These are phyloP conservation scores for Rhodotorula mucilaginosa DNA, from an alignment of 1,284 basidiomycete genomes.

Conservation along the genomic window DNA sequence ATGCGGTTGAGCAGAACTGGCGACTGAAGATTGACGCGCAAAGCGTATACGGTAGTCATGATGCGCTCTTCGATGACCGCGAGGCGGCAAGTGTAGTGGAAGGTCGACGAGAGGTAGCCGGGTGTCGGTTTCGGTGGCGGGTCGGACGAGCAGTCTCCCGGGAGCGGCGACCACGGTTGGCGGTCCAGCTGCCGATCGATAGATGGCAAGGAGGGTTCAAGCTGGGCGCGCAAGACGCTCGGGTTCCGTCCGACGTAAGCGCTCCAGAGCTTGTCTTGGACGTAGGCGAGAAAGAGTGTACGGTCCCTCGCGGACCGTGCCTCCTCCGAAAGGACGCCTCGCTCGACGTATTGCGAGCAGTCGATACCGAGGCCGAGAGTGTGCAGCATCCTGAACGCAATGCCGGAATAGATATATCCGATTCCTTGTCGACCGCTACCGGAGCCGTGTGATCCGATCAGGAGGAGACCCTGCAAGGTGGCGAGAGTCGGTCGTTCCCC, in stretches of 20 bases:
- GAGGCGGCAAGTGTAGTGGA: conserved; percentile 13
- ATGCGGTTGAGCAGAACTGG: neutral
- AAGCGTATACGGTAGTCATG: conserved; percentile 7
- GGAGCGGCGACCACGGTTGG: conserved; percentile 13
- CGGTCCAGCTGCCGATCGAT: conserved; percentile 38
- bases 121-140: neutral
- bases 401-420: conserved; percentile 13
- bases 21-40: conserved; percentile 1
- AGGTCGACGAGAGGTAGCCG: conserved; percentile 6
- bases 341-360: conserved; percentile 42
- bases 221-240: conserved; percentile 28
- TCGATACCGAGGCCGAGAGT: conserved; percentile 44
- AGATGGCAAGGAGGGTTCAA: conserved; percentile 39
- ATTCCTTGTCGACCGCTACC: conserved; percentile 12
- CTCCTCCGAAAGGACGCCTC: conserved; percentile 43
- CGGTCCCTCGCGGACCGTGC: conserved; percentile 41
- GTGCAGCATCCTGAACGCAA: neutral
- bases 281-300: conserved; percentile 24
- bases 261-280: conserved; percentile 37
- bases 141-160: neutral
- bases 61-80: conserved; percentile 16
- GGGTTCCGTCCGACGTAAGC: conserved; percentile 42
- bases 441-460: conserved; percentile 44
- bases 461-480: conserved; percentile 44
- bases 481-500: conserved; percentile 44